Evolutionary conservation across 1,284 basidiomycete genomes (phyloP), one percentile per base, ranked within the genome.

Genomic region (Trichosporon faecale): DNA sequence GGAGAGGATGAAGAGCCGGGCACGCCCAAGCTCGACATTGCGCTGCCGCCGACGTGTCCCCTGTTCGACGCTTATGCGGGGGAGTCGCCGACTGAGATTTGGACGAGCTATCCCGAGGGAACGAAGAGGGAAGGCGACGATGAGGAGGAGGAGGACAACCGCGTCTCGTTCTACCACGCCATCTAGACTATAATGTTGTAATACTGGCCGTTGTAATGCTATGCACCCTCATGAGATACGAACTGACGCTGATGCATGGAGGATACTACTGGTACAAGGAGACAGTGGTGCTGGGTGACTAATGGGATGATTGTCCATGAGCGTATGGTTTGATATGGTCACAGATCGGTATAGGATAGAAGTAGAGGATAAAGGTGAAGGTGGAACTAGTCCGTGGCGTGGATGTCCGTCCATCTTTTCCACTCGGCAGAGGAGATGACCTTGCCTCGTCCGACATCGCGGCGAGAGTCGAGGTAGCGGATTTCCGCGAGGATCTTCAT

Each of bases 131-230:
- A 2, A 6, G 18, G 12, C 16, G 40, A 14, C 16, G 18, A 2
- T 12, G 52, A 25, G 14, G 52, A 31, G 4, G 57, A 31, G 16
- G 57, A 21, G 14, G 57, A 21, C 12, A 61, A 61, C 57, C 57
- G 57, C 29, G 57, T 61, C 29, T 61, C 57, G 57, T 61, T 61
- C 57, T 61, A 61, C 57, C 57, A 61, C 57, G 57, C 57, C n/a
- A 61, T 61, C 29, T 61, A 29, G 55, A 60, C 57, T 61, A 23
- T 52, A 52, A 21, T 61, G 57, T 61, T 61, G 57, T 61, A 61
- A 29, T 61, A 31, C 57, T 16, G 57, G 57, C 29, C 7, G 29
- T 61, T 61, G 57, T 61, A 61, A 61, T 31, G 27, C 31, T 31
- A 61, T 61, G 57, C 57, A 33, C 29, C 11, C 11, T 61, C 8